Evolutionary conservation across 2,329 filamentous ascomycete genomes (phyloP), one percentile per base, ranked within the genome.

Genomic region (Cylindrodendrum hubeiense): DNA sequence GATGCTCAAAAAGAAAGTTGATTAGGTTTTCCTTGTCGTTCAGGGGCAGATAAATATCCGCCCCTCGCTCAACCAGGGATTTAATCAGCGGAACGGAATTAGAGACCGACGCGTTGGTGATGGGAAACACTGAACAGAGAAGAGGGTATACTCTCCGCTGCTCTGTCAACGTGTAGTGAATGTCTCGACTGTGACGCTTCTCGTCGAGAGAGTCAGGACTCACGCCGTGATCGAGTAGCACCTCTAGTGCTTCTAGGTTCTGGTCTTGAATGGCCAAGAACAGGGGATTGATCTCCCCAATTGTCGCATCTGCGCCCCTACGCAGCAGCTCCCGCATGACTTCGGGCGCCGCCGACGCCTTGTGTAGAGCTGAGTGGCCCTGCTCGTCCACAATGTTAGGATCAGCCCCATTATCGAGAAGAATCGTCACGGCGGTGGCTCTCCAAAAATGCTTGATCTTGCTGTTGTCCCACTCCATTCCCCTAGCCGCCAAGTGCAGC

Each of bases 341-440:
- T 6, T 62, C 54, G n/a, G 60, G 63, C 7, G 60, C 50, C 2
- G 6, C 9, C 0, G 68, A 51, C 7, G 71, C 68, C 13, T 44
- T 63, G 19, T 72, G 63, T 1, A 74, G 43, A 3, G 65, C 34
- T 4, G 69, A 63, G 0, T 46, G 2, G 1, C 44, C 49, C 12
- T 57, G 0, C 2, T 55, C 43, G 22, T 68, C 60, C 5, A 74
- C 34, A 5, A 50, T 13, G 8, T 72, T 66, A 2, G 50, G 44
- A 46, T 74, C 65, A 33, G 71, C 71, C 8, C 71, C 71, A 4
- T 50, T 10, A 2, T 65, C 65, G 5, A 74, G 63, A 19, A 74
- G 70, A 6, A 67, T 24, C 3, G 41, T 28, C 1, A 70, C 22
- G 21, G 60, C 63, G n/a, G 33, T 10, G 6, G 53, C 37, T 19